A percentile compares a stretch with the other conserved stretches of the same genome.
Conservation (phyloP, 164 flowering plant species). For the Euptelea pleiosperma region DNA sequence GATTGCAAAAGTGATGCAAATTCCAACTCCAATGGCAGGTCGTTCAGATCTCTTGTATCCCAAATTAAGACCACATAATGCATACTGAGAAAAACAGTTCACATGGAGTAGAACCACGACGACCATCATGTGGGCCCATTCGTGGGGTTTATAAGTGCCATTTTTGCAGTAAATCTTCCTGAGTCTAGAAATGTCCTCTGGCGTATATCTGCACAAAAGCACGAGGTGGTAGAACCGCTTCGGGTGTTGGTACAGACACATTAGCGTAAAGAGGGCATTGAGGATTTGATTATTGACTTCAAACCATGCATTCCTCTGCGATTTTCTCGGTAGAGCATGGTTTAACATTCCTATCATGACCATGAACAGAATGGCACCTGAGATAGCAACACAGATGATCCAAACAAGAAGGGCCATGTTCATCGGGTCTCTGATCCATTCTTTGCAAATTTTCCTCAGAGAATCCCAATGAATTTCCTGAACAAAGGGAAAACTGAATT, state of each 20-base stretch:
- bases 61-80: conserved; percentile 73
- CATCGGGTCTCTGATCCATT: conserved; percentile 77
- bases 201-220: conserved; percentile 70
- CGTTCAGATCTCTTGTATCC: conserved; percentile 81
- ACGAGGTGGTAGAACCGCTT: conserved; percentile 71
- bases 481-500: conserved; percentile 35
- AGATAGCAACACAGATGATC: conserved; percentile 67
- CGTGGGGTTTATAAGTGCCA: conserved; percentile 87
- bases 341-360: conserved; percentile 92
- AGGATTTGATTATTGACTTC: conserved; percentile 94
- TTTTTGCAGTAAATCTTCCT: conserved; percentile 81
- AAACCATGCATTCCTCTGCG: conserved; percentile 75
- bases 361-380: conserved; percentile 78
- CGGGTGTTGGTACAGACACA: conserved; percentile 92
- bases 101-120: conserved; percentile 71
- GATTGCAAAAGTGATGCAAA: conserved; percentile 70
- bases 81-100: conserved; percentile 88
- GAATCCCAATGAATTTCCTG: conserved; percentile 56
- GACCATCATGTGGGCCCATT: conserved; percentile 91
- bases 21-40: conserved; percentile 79
- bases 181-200: conserved; percentile 58
- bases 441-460: conserved; percentile 41
- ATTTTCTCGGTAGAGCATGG: conserved; percentile 48
- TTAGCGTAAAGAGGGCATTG: conserved; percentile 88
- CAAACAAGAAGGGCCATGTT: conserved; percentile 78